Evolutionary conservation across 306 rosid species (phyloP), one percentile per base, ranked within the genome.

Genomic region (Lupinus albus): DNA sequence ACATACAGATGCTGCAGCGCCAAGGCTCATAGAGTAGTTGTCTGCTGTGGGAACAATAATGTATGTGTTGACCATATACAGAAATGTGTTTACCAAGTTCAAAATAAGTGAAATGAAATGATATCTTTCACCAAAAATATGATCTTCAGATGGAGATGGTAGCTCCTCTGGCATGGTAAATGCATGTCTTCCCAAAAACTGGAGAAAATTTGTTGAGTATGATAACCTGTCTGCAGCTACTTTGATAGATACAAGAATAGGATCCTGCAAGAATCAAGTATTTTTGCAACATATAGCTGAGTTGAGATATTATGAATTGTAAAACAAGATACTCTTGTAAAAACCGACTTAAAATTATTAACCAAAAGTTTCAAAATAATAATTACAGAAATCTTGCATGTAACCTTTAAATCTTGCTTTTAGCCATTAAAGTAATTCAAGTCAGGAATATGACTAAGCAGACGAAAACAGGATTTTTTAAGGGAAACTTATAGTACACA

Each of bases 31-130:
- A 39, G 96, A 81, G 80, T 94, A 94, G 79, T 85, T 88, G 79
- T 90, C 99, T 16, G 99, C 99, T 0, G 99, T 94, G 36, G 99
- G 99, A 71, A 94, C 99, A 61, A 94, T 77, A 0, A 94, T 90
- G 70, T 94, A 90, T 50, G 99, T 94, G 81, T 94, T 94, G 80
- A 90, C 95, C 99, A 94, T 94, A 17, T 94, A 94, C 70, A 94
- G 85, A 74, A 94, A 90, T 12, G 99, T 82, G 82, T 84, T 90
- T 20, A 68, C 99, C 63, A 94, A 81, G 89, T 94, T 94, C 79
- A 94, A 69, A 72, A 88, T 68, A 74, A 94, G 97, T 1, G 99
- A 94, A 83, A 86, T 86, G 18, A 88, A 90, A 75, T 94, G 92
- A 71, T 90, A 94, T 72, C 76, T 85, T 73, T 87, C 83, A 53